Percentiles rank a stretch among this genome's conserved stretches.
Conservation (phyloP, 495 filamentous ascomycete species). For the Pyrenula massariospora region DNA sequence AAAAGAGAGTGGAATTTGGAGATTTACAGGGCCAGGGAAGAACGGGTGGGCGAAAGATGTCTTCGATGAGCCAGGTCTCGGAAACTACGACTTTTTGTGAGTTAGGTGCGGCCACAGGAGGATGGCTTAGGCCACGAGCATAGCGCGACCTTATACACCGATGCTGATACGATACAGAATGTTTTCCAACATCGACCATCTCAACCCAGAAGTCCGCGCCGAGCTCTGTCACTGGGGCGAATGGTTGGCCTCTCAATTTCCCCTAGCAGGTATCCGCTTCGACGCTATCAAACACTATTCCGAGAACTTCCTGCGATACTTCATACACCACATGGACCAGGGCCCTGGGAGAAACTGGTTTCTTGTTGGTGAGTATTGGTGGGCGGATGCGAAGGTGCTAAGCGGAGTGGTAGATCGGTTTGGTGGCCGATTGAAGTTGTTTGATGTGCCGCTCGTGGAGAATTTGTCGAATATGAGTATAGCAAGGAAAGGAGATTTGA, state of each 20-base stretch:
- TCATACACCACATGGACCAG: conserved; percentile 40
- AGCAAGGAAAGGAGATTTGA: conserved; percentile 41
- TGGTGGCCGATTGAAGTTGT: conserved; percentile 46
- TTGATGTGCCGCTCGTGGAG: conserved; percentile 56
- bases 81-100: conserved; percentile 58
- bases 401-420: conserved; percentile 46
- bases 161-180: conserved; percentile 24
- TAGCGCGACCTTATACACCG: not conserved
- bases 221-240: conserved; percentile 57
- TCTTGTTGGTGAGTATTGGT: conserved; percentile 67
- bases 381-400: conserved; percentile 42
- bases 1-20: conserved; percentile 52
- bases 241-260: conserved; percentile 49
- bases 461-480: conserved; percentile 48
- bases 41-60: conserved; percentile 59
- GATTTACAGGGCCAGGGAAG: conserved; percentile 45
- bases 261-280: conserved; percentile 57
- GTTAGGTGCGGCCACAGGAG: not conserved
- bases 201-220: conserved; percentile 48
- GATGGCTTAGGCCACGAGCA: too few relatives aligned
- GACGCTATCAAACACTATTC: conserved; percentile 68
- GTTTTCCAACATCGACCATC: conserved; percentile 56
- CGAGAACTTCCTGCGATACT: conserved; percentile 47
- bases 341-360: conserved; percentile 43
- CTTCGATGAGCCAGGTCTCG: conserved; percentile 39